phyloP scores from a whole-genome alignment of 805 yeast species.

The Yamadazyma phyllophila region DNA sequence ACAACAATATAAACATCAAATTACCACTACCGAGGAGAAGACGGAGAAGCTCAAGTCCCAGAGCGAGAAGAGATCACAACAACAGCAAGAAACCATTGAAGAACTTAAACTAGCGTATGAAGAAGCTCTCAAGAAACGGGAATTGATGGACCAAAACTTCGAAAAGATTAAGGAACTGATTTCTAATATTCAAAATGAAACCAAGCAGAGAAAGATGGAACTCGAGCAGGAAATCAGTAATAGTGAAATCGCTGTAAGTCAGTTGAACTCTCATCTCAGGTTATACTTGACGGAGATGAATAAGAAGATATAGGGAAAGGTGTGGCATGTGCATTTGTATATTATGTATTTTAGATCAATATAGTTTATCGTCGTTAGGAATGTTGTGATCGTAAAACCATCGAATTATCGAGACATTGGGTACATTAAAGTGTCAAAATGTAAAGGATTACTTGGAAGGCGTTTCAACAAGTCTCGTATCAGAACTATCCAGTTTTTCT shows the following conservation, averaged over 20 bases:
- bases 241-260: slow-evolving; percentile 52
- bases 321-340: slow-evolving; percentile 1
- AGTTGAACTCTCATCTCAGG: slow-evolving; percentile 53
- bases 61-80: slow-evolving; percentile 43
- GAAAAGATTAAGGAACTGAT: slow-evolving; percentile 49
- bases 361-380: too few relatives aligned
- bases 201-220: slow-evolving; percentile 34
- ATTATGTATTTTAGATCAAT: slow-evolving; percentile 3
- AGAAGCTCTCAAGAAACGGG: slow-evolving; percentile 47
- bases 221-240: slow-evolving; percentile 53
- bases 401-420: too few relatives aligned
- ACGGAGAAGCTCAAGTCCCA: slow-evolving; percentile 42
- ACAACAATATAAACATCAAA: slow-evolving; percentile 49
- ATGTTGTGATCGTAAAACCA: too few relatives aligned
- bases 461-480: neutral
- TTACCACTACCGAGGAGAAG: slow-evolving; percentile 48
- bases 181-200: slow-evolving; percentile 41
- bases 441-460: neutral
- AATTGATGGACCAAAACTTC: slow-evolving; percentile 47
- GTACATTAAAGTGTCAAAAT: neutral
- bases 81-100: slow-evolving; percentile 39
- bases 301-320: slow-evolving; percentile 22
- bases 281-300: slow-evolving; percentile 53
- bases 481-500: slow-evolving; percentile 5
- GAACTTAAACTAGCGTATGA: slow-evolving; percentile 47